Conservation (phyloP, 1,284 basidiomycete species). For the Puccinia hordei region DNA sequence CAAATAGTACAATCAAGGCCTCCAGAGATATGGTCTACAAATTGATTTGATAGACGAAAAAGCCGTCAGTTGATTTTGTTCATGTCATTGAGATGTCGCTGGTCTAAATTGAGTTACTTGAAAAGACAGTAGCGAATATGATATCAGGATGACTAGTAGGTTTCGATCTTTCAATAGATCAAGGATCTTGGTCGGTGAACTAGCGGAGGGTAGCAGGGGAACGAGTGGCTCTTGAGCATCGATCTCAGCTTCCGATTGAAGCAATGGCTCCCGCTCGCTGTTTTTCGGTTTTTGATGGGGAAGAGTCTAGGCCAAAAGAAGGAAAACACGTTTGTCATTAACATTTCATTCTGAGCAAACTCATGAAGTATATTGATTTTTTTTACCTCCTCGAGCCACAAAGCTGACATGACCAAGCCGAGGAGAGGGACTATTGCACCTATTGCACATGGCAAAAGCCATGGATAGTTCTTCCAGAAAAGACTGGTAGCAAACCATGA, state of each 20-base stretch:
- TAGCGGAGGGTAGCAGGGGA: not conserved
- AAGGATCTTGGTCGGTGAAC: not conserved
- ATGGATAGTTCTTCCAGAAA: conserved; percentile 27
- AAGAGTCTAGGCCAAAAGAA: not conserved
- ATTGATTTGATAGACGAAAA: not conserved
- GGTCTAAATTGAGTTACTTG: not conserved
- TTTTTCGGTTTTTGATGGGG: not conserved
- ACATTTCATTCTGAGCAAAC: not conserved
- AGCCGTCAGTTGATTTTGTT: not conserved
- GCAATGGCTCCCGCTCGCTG: not conserved
- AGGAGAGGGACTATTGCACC: conserved; percentile 4
- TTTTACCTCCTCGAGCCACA: conserved; percentile 33
- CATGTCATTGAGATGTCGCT: not conserved
- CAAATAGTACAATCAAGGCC: conserved; percentile 32
- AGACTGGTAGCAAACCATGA: conserved; percentile 7
- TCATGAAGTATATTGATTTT: not conserved
- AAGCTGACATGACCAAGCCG: not conserved
- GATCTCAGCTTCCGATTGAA: not conserved
- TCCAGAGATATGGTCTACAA: conserved; percentile 28
- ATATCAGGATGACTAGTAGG: not conserved
- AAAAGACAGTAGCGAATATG: conserved; percentile 25
- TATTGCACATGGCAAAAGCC: conserved; percentile 23
- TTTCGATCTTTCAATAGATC: conserved; percentile 24
- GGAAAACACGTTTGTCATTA: not conserved
- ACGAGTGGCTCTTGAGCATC: conserved; percentile 5